Percentiles rank a stretch among this genome's conserved stretches.
Evolutionary conservation across 768 basidiomycete species (phyloP).

Genomic region (Rhizopogon sp.): DNA sequence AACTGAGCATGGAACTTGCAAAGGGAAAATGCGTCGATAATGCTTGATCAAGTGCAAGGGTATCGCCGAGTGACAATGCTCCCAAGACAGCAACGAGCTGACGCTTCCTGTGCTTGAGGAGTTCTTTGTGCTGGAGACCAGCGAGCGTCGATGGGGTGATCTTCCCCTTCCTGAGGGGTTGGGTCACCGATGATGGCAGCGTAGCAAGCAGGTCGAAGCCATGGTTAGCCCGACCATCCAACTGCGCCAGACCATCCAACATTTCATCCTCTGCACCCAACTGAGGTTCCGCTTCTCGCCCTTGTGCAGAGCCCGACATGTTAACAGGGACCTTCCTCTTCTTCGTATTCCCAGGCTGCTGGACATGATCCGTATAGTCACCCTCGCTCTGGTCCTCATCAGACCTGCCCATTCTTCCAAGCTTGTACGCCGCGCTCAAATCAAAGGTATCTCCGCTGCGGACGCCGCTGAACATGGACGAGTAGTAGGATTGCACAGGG

Average conservation of each 20-base stretch:
- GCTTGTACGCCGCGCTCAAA: conserved; percentile 22
- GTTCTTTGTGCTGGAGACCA: conserved; percentile 71
- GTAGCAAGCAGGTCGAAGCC: conserved; percentile 17
- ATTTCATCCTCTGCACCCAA: conserved; percentile 41
- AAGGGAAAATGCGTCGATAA: conserved; percentile 43
- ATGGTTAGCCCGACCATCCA: conserved; percentile 19
- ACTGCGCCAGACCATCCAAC: conserved; percentile 20
- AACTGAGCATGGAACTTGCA: conserved; percentile 30
- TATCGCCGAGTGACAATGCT: conserved; percentile 60
- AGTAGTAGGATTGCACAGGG: conserved; percentile 59
- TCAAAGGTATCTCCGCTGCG: conserved; percentile 13
- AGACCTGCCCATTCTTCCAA: conserved; percentile 26
- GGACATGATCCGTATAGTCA: conserved; percentile 64
- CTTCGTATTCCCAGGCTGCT: conserved; percentile 81
- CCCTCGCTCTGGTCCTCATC: conserved; percentile 54
- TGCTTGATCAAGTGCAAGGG: conserved; percentile 74
- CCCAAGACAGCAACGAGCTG: conserved; percentile 70
- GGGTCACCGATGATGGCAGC: conserved; percentile 15
- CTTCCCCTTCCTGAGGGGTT: conserved; percentile 34
- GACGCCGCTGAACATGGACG: conserved; percentile 45
- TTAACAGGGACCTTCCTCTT: conserved; percentile 83
- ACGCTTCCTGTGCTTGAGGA: conserved; percentile 61
- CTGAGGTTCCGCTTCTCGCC: conserved; percentile 37
- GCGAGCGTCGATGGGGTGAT: conserved; percentile 59
- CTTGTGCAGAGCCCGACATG: conserved; percentile 33